phyloP scores from a whole-genome alignment of 2,329 filamentous ascomycete genomes.

The Cladosporium sp. region DNA sequence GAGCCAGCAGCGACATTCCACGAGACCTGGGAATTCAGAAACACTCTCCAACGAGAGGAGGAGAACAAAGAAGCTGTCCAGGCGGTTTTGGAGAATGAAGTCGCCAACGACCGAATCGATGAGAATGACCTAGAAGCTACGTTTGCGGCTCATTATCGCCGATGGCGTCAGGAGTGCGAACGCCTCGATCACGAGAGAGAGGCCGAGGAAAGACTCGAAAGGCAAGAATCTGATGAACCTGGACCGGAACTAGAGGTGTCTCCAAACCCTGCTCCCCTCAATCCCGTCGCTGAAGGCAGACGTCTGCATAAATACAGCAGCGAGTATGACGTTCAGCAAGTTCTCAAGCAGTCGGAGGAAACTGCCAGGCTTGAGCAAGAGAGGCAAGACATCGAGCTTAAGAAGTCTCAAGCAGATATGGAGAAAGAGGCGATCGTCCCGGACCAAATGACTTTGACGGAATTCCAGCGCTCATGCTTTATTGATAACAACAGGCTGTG shows the following conservation, averaged over 20 bases:
- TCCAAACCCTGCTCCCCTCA: constrained; percentile 17
- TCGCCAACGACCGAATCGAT: constrained; percentile 26
- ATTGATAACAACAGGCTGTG: constrained; percentile 62
- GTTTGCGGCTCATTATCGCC: constrained; percentile 36
- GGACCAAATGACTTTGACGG: constrained; percentile 59
- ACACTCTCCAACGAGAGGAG: constrained; percentile 32
- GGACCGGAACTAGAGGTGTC: constrained; percentile 43
- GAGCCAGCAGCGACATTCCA: constrained; percentile 32
- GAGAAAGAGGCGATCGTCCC: constrained; percentile 74
- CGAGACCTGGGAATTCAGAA: constrained; percentile 34
- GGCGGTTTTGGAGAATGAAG: constrained; percentile 22
- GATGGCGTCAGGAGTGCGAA: constrained; percentile 39
- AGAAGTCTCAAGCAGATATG: constrained; percentile 65
- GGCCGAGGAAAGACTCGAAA: constrained; percentile 33
- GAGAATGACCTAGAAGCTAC: constrained; percentile 24
- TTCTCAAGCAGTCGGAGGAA: constrained; percentile 67
- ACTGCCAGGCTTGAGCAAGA: constrained; percentile 67
- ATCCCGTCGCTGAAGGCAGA: constrained; percentile 50
- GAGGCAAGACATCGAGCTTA: constrained; percentile 44
- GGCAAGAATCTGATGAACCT: constrained; percentile 31
- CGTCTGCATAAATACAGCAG: constrained; percentile 57
- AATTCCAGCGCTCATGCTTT: constrained; percentile 56
- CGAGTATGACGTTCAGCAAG: constrained; percentile 68
- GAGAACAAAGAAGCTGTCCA: constrained; percentile 34
- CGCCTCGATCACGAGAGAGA: constrained; percentile 39